These are phyloP conservation scores for Suhomyces terraborum DNA, from an alignment of 1,139 yeast species.

Conservation along the genomic window DNA sequence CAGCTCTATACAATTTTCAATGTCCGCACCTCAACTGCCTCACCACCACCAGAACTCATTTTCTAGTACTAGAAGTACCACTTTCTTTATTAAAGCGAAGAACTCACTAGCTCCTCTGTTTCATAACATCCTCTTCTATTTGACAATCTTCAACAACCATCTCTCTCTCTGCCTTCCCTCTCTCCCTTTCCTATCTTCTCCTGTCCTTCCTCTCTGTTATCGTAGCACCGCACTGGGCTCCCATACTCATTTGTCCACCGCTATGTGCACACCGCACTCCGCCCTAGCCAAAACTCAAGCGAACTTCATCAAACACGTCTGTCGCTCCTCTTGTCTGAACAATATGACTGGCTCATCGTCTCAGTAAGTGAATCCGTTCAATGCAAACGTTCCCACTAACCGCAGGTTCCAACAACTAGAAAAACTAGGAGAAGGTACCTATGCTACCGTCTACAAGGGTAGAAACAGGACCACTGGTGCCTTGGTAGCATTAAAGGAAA, in stretches of 20 bases:
- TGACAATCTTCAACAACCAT: too few relatives aligned
- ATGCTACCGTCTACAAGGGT: constrained; percentile 97
- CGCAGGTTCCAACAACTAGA: constrained; percentile 62
- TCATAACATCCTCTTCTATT: too few relatives aligned
- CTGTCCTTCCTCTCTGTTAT: too few relatives aligned
- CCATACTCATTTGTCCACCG: not conserved
- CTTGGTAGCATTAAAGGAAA: constrained; percentile 91
- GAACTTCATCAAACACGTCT: not conserved
- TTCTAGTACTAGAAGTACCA: too few relatives aligned
- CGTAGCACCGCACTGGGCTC: too few relatives aligned
- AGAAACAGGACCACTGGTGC: constrained; percentile 90
- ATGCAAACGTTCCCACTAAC: constrained; percentile 9
- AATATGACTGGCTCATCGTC: constrained; percentile 33
- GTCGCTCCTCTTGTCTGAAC: constrained; percentile 1
- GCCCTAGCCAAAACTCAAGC: not conserved
- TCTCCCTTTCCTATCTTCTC: too few relatives aligned
- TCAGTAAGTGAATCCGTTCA: constrained; percentile 24
- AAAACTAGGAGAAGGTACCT: constrained; percentile 95
- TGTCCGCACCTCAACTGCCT: too few relatives aligned
- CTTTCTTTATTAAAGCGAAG: too few relatives aligned
- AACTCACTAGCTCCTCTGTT: too few relatives aligned
- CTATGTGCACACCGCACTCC: constrained; percentile 2
- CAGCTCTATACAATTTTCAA: too few relatives aligned
- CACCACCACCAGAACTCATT: too few relatives aligned
- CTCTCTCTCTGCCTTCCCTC: too few relatives aligned